These are phyloP conservation scores for Fomitopsis serialis DNA, from an alignment of 768 basidiomycete genomes.

Conservation along the genomic window DNA sequence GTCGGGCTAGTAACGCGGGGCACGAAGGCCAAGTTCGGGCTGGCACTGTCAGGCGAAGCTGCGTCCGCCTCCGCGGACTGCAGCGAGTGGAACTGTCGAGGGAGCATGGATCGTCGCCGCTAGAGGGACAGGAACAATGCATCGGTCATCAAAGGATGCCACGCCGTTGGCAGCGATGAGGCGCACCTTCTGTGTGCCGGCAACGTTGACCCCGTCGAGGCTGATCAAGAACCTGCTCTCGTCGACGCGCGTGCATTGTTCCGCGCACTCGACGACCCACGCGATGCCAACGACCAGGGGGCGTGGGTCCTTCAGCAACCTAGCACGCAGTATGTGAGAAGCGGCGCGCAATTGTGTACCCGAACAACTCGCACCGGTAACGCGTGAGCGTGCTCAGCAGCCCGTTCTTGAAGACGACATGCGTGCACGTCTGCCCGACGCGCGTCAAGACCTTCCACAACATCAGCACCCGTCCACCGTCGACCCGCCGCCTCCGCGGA, in stretches of 20 bases:
- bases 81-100: conserved; percentile 39
- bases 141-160: not conserved
- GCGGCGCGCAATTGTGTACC: not conserved
- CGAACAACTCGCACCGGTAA: conserved; percentile 47
- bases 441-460: conserved; percentile 49
- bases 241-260: conserved; percentile 56
- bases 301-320: conserved; percentile 59
- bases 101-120: conserved; percentile 74
- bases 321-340: conserved; percentile 17
- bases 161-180: not conserved
- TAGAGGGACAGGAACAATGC: conserved; percentile 17
- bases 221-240: conserved; percentile 65
- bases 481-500: not conserved
- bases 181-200: conserved; percentile 58
- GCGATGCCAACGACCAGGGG: conserved; percentile 78
- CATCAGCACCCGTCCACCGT: not conserved
- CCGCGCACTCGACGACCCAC: conserved; percentile 87
- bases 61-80: conserved; percentile 5
- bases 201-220: conserved; percentile 49
- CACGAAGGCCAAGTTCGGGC: not conserved
- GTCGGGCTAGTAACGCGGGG: not conserved
- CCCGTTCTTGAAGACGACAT: conserved; percentile 85
- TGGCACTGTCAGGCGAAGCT: not conserved
- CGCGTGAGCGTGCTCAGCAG: conserved; percentile 65
- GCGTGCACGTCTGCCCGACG: conserved; percentile 71